Percentiles rank a stretch among this genome's conserved stretches.
These are phyloP conservation scores for Rhinocladiella mackenziei DNA, from an alignment of 2,329 filamentous ascomycete species.

Conservation along the genomic window DNA sequence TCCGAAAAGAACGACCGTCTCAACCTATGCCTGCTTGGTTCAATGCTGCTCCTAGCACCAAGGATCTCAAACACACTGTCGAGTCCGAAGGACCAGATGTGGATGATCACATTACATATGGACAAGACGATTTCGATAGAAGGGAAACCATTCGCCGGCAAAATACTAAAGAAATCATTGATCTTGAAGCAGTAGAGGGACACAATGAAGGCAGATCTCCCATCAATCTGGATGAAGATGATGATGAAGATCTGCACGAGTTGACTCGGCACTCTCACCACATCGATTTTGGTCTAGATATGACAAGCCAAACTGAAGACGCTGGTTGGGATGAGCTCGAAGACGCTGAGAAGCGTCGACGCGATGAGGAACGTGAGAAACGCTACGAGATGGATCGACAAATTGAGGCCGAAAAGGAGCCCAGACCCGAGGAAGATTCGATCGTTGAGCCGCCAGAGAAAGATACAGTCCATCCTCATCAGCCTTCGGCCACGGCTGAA, in stretches of 20 bases:
- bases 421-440: conserved; percentile 26
- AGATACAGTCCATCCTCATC: conserved; percentile 41
- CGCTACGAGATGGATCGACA: conserved; percentile 33
- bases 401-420: conserved; percentile 27
- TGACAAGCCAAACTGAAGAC: conserved; percentile 10
- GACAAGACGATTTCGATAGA: conserved; percentile 5
- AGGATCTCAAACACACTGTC: conserved; percentile 24
- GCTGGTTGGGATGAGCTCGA: conserved; percentile 11
- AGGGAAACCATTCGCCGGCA: conserved; percentile 30
- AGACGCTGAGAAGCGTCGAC: conserved; percentile 18
- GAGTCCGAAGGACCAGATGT: conserved; percentile 27
- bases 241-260: conserved; percentile 31
- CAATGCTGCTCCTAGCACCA: conserved; percentile 34
- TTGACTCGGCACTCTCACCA: conserved; percentile 8
- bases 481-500: conserved; percentile 22
- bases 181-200: conserved; percentile 36
- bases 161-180: conserved; percentile 38
- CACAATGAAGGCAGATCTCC: conserved; percentile 13
- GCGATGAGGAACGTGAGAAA: conserved; percentile 40
- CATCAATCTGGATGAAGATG: conserved; percentile 29
- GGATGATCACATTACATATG: conserved; percentile 15
- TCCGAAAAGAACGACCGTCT: conserved; percentile 32
- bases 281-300: conserved; percentile 1
- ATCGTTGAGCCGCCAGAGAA: conserved; percentile 47
- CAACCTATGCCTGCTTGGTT: conserved; percentile 48